Percentiles rank a stretch among this genome's conserved stretches.
phyloP scores from a whole-genome alignment of 306 rosid genomes.

The Ziziphus jujuba region DNA sequence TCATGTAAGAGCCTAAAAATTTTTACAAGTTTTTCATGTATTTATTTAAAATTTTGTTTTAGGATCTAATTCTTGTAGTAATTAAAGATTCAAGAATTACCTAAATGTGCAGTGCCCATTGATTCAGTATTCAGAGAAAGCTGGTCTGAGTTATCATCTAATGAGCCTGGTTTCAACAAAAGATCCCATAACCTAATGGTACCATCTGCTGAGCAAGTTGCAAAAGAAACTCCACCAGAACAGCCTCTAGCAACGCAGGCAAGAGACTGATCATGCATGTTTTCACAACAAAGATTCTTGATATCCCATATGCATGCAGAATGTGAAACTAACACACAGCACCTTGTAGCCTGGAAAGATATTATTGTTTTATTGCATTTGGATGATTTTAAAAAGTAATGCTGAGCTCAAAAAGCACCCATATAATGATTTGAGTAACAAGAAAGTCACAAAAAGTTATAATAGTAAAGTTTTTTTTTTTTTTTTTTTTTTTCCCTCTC shows the following conservation, averaged over 20 bases:
- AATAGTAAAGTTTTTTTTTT: not conserved
- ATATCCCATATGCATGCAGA: conserved; percentile 85
- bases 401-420: not conserved
- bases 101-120: conserved; percentile 46
- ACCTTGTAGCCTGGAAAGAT: conserved; percentile 55
- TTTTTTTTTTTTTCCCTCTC: too few species aligned
- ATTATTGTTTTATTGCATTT: conserved; percentile 11
- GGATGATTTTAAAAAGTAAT: conserved; percentile 8
- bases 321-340: conserved; percentile 73
- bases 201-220: conserved; percentile 82
- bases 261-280: conserved; percentile 68
- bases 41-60: not conserved
- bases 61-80: not conserved
- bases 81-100: conserved; percentile 30
- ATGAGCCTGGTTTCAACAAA: conserved; percentile 48
- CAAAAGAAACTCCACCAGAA: conserved; percentile 73
- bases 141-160: conserved; percentile 34
- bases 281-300: conserved; percentile 77
- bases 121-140: conserved; percentile 33
- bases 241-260: conserved; percentile 86
- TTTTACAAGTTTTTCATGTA: conserved; percentile 1
- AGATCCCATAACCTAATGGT: conserved; percentile 84
- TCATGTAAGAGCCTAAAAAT: not conserved
- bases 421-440: conserved; percentile 14
- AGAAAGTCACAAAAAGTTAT: conserved; percentile 9